These are phyloP conservation scores for Cryptococcus jaspeensis DNA, from an alignment of 1,284 basidiomycete species.

Conservation along the genomic window DNA sequence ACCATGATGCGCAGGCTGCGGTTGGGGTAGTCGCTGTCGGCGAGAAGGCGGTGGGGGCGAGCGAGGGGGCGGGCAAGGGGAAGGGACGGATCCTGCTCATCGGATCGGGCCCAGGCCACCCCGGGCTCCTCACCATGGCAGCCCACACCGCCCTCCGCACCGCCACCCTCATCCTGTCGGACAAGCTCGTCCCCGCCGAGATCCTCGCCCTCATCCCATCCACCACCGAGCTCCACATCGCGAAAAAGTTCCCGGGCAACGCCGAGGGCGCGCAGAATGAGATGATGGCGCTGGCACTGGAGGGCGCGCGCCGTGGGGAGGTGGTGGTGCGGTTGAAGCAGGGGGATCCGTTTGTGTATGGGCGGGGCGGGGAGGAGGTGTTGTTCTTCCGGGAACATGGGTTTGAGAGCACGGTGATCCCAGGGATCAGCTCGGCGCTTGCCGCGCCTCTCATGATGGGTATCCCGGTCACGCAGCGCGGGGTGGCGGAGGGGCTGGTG, in stretches of 20 bases:
- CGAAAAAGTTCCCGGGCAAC: constrained; percentile 96
- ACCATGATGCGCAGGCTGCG: constrained; percentile 27
- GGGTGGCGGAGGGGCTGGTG: constrained; percentile 82
- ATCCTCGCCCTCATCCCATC: constrained; percentile 83
- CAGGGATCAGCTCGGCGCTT: constrained; percentile 83
- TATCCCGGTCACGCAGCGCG: constrained; percentile 93
- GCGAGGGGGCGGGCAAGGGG: neutral
- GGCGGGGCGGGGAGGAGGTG: constrained; percentile 90
- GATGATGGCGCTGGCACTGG: constrained; percentile 85
- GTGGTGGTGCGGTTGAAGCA: constrained; percentile 94
- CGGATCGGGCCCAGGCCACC: constrained; percentile 92
- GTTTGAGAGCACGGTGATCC: constrained; percentile 78
- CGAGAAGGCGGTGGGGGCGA: neutral
- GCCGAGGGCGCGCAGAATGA: constrained; percentile 91
- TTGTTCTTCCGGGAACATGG: constrained; percentile 84
- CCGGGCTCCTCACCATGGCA: constrained; percentile 83
- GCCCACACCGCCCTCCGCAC: constrained; percentile 74
- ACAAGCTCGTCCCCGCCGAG: constrained; percentile 92
- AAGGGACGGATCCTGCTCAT: constrained; percentile 78
- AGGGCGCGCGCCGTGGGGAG: constrained; percentile 73
- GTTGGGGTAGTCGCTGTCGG: neutral
- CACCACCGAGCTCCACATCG: constrained; percentile 65
- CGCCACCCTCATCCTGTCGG: constrained; percentile 84
- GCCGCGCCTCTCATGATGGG: constrained; percentile 85
- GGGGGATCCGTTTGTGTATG: constrained; percentile 94